Percentiles rank a stretch among this genome's conserved stretches.
Evolutionary conservation across 495 filamentous ascomycete species (phyloP).

Genomic region (Pseudevernia furfuracea): DNA sequence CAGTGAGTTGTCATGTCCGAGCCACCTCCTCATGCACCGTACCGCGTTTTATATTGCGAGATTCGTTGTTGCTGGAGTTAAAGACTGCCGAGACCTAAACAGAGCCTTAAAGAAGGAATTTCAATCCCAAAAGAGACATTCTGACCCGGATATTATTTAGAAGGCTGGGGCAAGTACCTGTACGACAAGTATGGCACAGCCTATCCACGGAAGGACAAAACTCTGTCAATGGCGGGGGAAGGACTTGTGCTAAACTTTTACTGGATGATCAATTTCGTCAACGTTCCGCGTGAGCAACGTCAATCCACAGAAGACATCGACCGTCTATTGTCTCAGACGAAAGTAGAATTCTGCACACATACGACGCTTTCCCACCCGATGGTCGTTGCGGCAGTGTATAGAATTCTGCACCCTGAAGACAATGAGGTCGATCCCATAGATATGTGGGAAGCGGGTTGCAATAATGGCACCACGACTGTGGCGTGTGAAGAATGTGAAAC

Average conservation of each 20-base stretch:
- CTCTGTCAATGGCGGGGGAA: not conserved
- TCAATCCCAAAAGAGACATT: not conserved
- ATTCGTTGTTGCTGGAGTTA: not conserved
- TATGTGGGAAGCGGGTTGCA: not conserved
- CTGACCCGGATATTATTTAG: no score
- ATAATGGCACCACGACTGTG: not conserved
- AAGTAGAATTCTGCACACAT: not conserved
- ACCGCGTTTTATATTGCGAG: not conserved
- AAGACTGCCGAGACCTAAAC: not conserved
- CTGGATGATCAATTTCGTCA: not conserved
- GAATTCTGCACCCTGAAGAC: not conserved
- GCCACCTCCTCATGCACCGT: not conserved
- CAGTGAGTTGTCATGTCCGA: not conserved
- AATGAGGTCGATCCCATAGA: not conserved
- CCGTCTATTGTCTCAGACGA: not conserved
- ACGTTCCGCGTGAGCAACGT: not conserved
- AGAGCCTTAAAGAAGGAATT: not conserved
- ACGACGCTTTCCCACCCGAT: not conserved
- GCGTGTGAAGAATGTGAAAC: not conserved
- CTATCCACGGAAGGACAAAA: not conserved
- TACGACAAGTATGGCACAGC: not conserved
- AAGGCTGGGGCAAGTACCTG: not conserved
- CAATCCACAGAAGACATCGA: not conserved
- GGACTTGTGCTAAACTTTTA: not conserved
- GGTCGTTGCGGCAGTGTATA: not conserved